phyloP scores from a whole-genome alignment of 495 filamentous ascomycete species.

The Aspergillus campestris region DNA sequence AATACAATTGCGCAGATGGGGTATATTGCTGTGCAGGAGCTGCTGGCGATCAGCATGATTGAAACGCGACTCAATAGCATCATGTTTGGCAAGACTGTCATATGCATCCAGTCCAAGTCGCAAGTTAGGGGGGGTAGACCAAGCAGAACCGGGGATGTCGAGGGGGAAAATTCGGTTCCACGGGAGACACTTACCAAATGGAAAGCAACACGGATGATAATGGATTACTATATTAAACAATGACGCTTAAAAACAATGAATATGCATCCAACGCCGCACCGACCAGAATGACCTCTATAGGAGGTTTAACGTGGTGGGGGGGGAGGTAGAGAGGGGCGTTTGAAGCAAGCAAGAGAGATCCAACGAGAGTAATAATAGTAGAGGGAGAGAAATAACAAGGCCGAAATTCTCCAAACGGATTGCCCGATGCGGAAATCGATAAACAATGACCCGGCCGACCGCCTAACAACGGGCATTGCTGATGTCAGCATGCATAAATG shows the following conservation, averaged over 20 bases:
- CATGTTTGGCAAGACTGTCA: not conserved
- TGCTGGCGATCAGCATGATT: slow-evolving; percentile 1
- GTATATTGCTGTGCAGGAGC: slow-evolving; percentile 12
- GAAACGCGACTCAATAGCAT: not conserved
- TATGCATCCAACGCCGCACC: slow-evolving; percentile 27
- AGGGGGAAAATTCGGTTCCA: not conserved
- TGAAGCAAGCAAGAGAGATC: slow-evolving; percentile 3
- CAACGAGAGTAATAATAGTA: slow-evolving; percentile 1
- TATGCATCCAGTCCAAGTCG: too few relatives aligned
- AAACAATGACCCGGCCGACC: slow-evolving; percentile 28
- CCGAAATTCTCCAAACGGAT: slow-evolving; percentile 24
- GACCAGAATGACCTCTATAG: slow-evolving; percentile 6
- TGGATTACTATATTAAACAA: slow-evolving; percentile 7
- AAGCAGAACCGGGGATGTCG: too few relatives aligned
- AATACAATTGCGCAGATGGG: slow-evolving; percentile 7
- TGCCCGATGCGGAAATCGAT: slow-evolving; percentile 36
- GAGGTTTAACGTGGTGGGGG: slow-evolving; percentile 11
- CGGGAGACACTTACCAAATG: slow-evolving; percentile 10
- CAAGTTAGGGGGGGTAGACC: too few relatives aligned
- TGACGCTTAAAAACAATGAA: slow-evolving; percentile 22
- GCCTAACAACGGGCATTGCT: slow-evolving; percentile 19
- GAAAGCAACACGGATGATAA: slow-evolving; percentile 8
- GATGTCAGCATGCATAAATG: slow-evolving; percentile 17
- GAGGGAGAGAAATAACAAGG: slow-evolving; percentile 16
- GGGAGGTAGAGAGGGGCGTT: slow-evolving; percentile 11